phyloP scores from a whole-genome alignment of 179 eudicot genomes.

The Vitellaria paradoxa region DNA sequence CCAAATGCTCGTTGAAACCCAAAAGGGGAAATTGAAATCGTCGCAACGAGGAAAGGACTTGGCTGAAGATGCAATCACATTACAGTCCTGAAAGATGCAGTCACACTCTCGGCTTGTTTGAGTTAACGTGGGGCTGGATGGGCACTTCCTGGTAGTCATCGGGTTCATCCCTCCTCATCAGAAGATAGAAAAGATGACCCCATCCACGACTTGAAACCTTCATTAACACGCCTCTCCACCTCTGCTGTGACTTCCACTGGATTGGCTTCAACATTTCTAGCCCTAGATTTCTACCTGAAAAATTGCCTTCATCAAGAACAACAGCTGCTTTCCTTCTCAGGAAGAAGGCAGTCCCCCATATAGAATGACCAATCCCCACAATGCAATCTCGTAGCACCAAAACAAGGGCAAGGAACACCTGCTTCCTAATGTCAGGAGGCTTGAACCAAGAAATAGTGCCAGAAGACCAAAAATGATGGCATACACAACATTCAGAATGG shows the following conservation, averaged over 20 bases:
- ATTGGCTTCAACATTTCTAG: conserved; percentile 80
- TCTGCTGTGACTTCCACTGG: conserved; percentile 50
- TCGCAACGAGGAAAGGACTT: not conserved
- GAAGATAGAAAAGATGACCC: conserved; percentile 91
- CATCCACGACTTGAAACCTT: conserved; percentile 95
- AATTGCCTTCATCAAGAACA: conserved; percentile 55
- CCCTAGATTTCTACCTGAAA: conserved; percentile 58
- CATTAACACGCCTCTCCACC: conserved; percentile 81
- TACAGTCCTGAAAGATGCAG: conserved; percentile 1
- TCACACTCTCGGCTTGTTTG: conserved; percentile 38
- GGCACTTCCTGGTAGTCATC: conserved; percentile 41
- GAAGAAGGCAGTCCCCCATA: conserved; percentile 67
- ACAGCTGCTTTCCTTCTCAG: conserved; percentile 74
- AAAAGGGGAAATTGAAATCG: not conserved
- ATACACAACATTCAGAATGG: conserved; percentile 63
- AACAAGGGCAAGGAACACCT: conserved; percentile 87
- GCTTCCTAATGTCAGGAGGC: conserved; percentile 84
- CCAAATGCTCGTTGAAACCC: not conserved
- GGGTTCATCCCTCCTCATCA: conserved; percentile 65
- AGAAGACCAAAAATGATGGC: conserved; percentile 78
- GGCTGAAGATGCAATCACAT: conserved; percentile 18
- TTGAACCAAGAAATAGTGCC: conserved; percentile 85
- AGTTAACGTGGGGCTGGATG: conserved; percentile 23
- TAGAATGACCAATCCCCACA: conserved; percentile 85
- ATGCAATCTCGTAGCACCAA: conserved; percentile 90